Percentiles rank a stretch among this genome's conserved stretches.
Conservation (phyloP, 257 asterid genomes). For the Lavandula angustifolia region DNA sequence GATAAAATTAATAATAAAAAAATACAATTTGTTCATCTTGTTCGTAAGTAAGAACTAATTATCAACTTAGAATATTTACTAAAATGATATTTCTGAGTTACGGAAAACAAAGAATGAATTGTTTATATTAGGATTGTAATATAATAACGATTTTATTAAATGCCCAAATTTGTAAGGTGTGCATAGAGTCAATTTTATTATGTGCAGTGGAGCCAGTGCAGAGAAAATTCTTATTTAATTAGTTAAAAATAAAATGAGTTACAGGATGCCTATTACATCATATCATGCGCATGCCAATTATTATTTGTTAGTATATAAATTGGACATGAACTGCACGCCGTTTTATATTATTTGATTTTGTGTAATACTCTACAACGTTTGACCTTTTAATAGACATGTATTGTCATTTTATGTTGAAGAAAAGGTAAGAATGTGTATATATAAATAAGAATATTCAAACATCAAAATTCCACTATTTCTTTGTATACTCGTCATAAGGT, state of each 20-base stretch:
- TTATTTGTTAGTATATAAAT: slow-evolving; percentile 16
- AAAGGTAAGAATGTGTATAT: not conserved
- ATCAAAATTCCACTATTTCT: slow-evolving; percentile 11
- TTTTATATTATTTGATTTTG: not conserved
- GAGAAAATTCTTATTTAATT: slow-evolving; percentile 13
- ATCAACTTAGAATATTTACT: too few relatives aligned
- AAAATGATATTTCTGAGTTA: too few relatives aligned
- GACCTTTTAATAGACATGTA: slow-evolving; percentile 1
- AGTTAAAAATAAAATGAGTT: not conserved
- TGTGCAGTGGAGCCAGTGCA: not conserved
- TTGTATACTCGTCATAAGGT: not conserved
- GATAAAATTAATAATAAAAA: too few relatives aligned
- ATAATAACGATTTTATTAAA: too few relatives aligned
- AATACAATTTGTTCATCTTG: too few relatives aligned
- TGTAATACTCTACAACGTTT: slow-evolving; percentile 5
- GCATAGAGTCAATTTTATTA: too few relatives aligned
- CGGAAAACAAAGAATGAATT: too few relatives aligned
- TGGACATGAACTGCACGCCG: slow-evolving; percentile 19
- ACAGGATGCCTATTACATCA: slow-evolving; percentile 11
- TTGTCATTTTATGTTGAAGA: not conserved
- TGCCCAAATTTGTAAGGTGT: too few relatives aligned
- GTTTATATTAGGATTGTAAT: too few relatives aligned
- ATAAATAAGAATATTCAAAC: not conserved
- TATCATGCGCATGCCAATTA: slow-evolving; percentile 30
- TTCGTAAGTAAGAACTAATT: too few relatives aligned